Evolutionary conservation across 306 rosid species (phyloP), one percentile per base, ranked within the genome.

Genomic region (Trifolium subterraneum): DNA sequence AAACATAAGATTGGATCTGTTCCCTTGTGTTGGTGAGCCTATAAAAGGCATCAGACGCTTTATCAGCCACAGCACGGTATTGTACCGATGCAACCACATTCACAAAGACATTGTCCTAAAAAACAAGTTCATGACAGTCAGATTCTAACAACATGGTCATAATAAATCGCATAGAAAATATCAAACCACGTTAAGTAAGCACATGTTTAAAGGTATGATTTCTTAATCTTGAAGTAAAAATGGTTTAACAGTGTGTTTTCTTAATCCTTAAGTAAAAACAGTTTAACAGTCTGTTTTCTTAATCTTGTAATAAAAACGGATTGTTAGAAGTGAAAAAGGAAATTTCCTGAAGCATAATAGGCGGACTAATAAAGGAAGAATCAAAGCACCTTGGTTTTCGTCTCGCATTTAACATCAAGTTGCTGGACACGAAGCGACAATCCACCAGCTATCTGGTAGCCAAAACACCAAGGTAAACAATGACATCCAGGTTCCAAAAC

Each of bases 1-100:
- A 91, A 71, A 87, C 97, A 81, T 87, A 89, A 58, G 92, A 77
- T 22, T 87, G 94, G 79, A 91, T 87, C 84, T 89, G 94, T 36
- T 66, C 80, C 83, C 81, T 87, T 59, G 89, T 78, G 83, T 84
- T 86, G 54, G 87, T 75, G 79, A 91, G 94, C 85, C 82, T 82
- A 68, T 91, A 91, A 86, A 88, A 91, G 55, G 94, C 94, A 83
- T 91, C 92, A 0, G 84, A 55, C 13, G 91, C 86, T 68, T 88
- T 84, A 5, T 81, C 88, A 31, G 90, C 79, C 51, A 86, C 68
- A 29, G 88, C 89, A 4, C 89, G 88, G 70, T 87, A 88, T 79
- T 91, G 90, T 70, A 91, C 73, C 33, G 90, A 87, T 0, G 90
- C 88, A 64, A 86, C 90, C 62, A 91, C 92, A 70, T 67, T 87